Conservation (phyloP, 2,329 filamentous ascomycete species). For the Massarina eburnea region DNA sequence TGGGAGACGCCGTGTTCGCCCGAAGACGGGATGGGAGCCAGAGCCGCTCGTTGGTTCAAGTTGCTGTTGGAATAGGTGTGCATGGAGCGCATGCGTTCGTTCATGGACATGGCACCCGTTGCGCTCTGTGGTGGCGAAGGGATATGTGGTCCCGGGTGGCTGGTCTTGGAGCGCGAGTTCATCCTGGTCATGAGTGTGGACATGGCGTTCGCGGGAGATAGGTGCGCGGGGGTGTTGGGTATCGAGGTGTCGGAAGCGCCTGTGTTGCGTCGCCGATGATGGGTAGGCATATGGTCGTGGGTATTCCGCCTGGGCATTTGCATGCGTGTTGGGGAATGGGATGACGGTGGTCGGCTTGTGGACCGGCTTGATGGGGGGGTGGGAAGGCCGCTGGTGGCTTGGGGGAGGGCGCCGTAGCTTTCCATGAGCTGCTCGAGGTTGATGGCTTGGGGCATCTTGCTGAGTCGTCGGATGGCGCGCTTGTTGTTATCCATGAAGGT, state of each 20-base stretch:
- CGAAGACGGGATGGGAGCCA: background rate
- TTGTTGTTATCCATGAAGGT: conserved; percentile 25
- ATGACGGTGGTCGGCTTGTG: conserved; percentile 14
- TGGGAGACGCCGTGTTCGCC: background rate
- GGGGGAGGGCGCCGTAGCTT: conserved; percentile 12
- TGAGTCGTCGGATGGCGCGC: conserved; percentile 22
- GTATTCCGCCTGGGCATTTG: conserved; percentile 1
- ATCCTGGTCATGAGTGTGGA: conserved; percentile 20
- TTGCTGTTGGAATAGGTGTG: conserved; percentile 4
- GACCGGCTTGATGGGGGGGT: conserved; percentile 23
- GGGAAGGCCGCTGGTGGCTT: conserved; percentile 6
- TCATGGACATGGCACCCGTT: background rate
- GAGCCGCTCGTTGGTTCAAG: background rate
- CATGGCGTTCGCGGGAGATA: conserved; percentile 18
- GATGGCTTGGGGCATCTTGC: conserved; percentile 19
- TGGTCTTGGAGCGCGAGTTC: conserved; percentile 13
- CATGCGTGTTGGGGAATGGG: background rate
- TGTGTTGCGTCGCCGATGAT: background rate
- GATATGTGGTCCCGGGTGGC: background rate
- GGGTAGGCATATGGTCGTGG: conserved; percentile 2
- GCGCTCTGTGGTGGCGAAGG: conserved; percentile 14
- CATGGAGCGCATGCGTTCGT: conserved; percentile 15
- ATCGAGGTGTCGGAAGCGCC: conserved; percentile 8
- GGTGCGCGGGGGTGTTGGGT: conserved; percentile 6
- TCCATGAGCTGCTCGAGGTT: conserved; percentile 21